Conservation (phyloP, 805 yeast genomes). For the Teunomyces tritomae region DNA sequence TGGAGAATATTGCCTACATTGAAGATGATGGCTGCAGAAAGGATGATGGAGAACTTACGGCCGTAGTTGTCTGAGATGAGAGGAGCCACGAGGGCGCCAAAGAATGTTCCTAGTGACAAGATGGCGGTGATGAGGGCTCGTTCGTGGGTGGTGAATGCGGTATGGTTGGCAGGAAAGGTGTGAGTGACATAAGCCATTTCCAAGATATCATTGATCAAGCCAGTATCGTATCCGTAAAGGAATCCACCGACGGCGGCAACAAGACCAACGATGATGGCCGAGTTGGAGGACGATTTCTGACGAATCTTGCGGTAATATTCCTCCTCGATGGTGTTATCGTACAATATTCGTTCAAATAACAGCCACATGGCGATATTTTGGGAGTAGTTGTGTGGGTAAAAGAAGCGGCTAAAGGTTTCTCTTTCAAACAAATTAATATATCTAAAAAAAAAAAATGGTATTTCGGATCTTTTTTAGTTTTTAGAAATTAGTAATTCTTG, state of each 20-base stretch:
- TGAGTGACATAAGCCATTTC: slow-evolving; percentile 69
- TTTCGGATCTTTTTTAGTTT: background rate
- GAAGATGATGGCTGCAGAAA: slow-evolving; percentile 61
- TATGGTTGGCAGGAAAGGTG: slow-evolving; percentile 50
- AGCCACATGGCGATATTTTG: slow-evolving; percentile 5
- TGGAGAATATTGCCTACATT: slow-evolving; percentile 72
- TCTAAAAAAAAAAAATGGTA: background rate
- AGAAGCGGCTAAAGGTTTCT: background rate
- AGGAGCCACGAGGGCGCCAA: slow-evolving; percentile 57
- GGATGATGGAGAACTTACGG: slow-evolving; percentile 62
- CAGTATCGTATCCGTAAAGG: slow-evolving; percentile 87
- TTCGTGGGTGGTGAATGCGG: slow-evolving; percentile 56
- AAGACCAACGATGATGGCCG: slow-evolving; percentile 71
- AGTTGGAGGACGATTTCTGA: slow-evolving; percentile 50
- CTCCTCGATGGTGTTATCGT: slow-evolving; percentile 35
- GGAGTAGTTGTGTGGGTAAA: background rate
- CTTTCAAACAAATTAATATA: too few relatives aligned
- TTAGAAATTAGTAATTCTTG: background rate
- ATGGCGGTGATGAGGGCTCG: slow-evolving; percentile 73
- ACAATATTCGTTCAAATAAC: slow-evolving; percentile 25
- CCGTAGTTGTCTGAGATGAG: slow-evolving; percentile 68
- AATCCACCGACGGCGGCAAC: slow-evolving; percentile 92
- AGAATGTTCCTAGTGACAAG: slow-evolving; percentile 78
- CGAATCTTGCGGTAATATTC: slow-evolving; percentile 37
- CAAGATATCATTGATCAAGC: slow-evolving; percentile 71